A percentile compares a stretch with the other conserved stretches of the same genome.
phyloP scores from a whole-genome alignment of 257 asterid genomes.

The Solanum paucissectum region DNA sequence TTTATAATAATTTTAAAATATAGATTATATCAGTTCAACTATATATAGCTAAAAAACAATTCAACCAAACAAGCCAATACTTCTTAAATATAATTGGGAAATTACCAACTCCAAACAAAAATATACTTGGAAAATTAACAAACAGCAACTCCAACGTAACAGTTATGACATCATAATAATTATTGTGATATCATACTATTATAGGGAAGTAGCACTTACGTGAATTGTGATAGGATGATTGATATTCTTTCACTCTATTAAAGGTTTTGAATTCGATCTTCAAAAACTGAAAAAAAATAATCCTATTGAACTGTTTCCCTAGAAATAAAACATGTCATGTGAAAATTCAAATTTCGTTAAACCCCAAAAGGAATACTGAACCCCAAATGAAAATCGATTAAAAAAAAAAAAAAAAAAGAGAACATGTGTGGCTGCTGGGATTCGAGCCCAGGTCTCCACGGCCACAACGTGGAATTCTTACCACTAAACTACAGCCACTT shows the following conservation, averaged over 20 bases:
- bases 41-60: too few relatives aligned
- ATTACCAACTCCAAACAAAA: too few relatives aligned
- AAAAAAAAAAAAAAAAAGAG: accelerated
- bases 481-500: not conserved
- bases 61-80: not conserved
- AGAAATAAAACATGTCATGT: not conserved
- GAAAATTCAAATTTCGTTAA: not conserved
- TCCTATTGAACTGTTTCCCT: not conserved
- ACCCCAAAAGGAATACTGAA: not conserved
- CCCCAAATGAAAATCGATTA: not conserved
- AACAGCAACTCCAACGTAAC: not conserved
- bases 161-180: not conserved
- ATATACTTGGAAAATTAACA: not conserved
- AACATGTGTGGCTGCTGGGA: not conserved
- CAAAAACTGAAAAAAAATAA: too few relatives aligned
- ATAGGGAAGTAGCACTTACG: accelerated
- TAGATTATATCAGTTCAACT: not conserved
- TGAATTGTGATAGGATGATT: not conserved
- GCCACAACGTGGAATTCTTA: too few relatives aligned
- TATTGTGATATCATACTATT: not conserved
- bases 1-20: too few relatives aligned
- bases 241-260: too few relatives aligned
- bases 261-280: accelerated
- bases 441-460: too few relatives aligned
- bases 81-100: too few relatives aligned